Base-by-base conservation (phyloP, 495 filamentous ascomycete species). In the Penicillium subrubescens region DNA sequence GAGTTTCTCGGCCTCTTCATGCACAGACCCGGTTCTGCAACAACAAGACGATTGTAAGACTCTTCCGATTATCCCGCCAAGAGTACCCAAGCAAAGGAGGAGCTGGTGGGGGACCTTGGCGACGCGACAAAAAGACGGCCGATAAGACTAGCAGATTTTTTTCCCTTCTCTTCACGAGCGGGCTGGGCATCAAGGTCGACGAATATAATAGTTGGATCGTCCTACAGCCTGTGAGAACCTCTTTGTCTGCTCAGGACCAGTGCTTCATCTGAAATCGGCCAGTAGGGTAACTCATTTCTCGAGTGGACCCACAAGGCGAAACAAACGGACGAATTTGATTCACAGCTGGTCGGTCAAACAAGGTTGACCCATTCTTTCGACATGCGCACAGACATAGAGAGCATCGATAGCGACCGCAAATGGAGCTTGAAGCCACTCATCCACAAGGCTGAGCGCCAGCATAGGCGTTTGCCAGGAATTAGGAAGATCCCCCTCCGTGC, bases 401-500 rank as follows among this genome's bases (percentile, higher is more conserved):
- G 64, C 31, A 17, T 65, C 4, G 56, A 72, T 21, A 61, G 60
- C 35, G 62, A 71, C 4, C 57, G 59, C 7, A 80, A 72, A 73
- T 81, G 77, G 77, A 72, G 56, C n/a, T 39, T 74, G 19, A 67
- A 71, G 39, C 62, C 75, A 0, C 65, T 83, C 21, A 51, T 83
- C 37, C 67, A 69, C 10, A 71, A 71, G 60, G 80, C 75, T 11
- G 73, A 80, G 50, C 73, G 70, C 57, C 81, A 74, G 15, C 82
- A 87, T 73, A 61, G 67, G 55, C 79, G 75, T 19, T 72, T 84
- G 17, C 86, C 86, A 0, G 78, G 79, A 0, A 71, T 88, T 52
- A 73, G 79, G 27, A 83, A 80, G 57, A 71, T 97, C 29, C 90
- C 93, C 1, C 77, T 85, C 1, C 82, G 86, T 2, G 90, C 89